These are phyloP conservation scores for Wickerhamomyces kurtzmanii DNA, from an alignment of 805 yeast species.

Conservation along the genomic window DNA sequence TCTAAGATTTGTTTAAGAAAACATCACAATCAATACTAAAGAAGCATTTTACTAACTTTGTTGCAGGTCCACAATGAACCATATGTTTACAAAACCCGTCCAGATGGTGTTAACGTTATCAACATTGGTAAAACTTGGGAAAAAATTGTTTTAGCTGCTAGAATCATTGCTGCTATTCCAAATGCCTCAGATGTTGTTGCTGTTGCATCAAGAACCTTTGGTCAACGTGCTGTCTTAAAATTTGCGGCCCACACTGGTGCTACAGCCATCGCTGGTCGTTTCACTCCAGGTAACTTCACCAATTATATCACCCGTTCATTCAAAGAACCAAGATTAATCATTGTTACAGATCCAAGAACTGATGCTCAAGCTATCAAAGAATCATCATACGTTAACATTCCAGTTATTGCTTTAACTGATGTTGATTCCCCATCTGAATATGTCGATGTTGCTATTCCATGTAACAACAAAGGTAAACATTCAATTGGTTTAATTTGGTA, in stretches of 20 bases:
- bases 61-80: conserved; percentile 87
- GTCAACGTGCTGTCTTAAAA: conserved; percentile 99
- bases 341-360: conserved; percentile 99
- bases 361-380: conserved; percentile 99
- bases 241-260: conserved; percentile 99
- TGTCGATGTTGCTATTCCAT: conserved; percentile 99
- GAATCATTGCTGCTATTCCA: conserved; percentile 99
- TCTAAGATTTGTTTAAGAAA: conserved; percentile 3
- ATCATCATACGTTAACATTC: conserved; percentile 99
- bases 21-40: neutral
- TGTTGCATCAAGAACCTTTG: conserved; percentile 97
- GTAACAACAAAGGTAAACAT: conserved; percentile 99
- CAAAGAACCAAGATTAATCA: conserved; percentile 99
- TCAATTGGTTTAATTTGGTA: conserved; percentile 99
- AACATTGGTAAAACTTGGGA: conserved; percentile 99
- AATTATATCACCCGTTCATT: conserved; percentile 99
- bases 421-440: conserved; percentile 98
- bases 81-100: conserved; percentile 96
- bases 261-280: conserved; percentile 99
- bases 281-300: conserved; percentile 99
- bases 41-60: conserved; percentile 9
- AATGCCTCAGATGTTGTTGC: conserved; percentile 98
- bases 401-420: conserved; percentile 98
- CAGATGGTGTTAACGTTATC: conserved; percentile 98
- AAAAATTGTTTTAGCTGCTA: conserved; percentile 98